phyloP scores from a whole-genome alignment of 2,329 filamentous ascomycete genomes.

The Fusarium sp. region DNA sequence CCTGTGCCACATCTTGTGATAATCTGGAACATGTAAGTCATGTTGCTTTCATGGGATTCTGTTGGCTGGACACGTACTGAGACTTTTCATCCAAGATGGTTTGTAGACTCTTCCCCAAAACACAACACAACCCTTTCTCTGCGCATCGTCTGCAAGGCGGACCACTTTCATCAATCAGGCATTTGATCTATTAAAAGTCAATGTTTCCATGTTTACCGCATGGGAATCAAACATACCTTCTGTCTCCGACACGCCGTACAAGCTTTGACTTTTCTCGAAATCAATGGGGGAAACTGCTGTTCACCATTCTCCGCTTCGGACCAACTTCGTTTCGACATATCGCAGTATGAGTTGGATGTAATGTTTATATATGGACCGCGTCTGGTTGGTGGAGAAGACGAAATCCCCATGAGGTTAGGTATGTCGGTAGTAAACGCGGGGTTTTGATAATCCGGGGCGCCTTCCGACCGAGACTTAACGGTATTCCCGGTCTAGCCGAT shows the following conservation, averaged over 20 bases:
- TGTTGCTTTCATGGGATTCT: too few relatives aligned
- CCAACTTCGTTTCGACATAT: constrained; percentile 35
- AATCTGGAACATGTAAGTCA: neutral
- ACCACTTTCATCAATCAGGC: constrained; percentile 54
- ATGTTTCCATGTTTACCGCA: rapidly evolving
- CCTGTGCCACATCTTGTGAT: constrained; percentile 39
- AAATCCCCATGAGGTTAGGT: constrained; percentile 4
- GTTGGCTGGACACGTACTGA: constrained; percentile 42
- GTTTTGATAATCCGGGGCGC: constrained; percentile 30
- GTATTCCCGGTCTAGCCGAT: neutral
- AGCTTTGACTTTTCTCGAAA: constrained; percentile 55
- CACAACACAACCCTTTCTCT: constrained; percentile 52
- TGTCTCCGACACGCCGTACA: constrained; percentile 56
- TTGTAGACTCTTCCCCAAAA: constrained; percentile 56
- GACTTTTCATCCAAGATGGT: constrained; percentile 56
- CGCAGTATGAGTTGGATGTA: neutral
- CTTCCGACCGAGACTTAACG: constrained; percentile 6
- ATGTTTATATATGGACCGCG: constrained; percentile 18
- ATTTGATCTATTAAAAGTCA: constrained; percentile 54
- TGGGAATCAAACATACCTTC: constrained; percentile 45
- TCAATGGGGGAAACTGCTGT: constrained; percentile 43
- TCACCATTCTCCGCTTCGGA: constrained; percentile 24
- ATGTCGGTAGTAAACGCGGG: constrained; percentile 15
- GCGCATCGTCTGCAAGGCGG: constrained; percentile 54
- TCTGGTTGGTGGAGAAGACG: constrained; percentile 22